A percentile compares a stretch with the other conserved stretches of the same genome.
Evolutionary conservation across 306 rosid species (phyloP).

Genomic region (Rosa lucieae): DNA sequence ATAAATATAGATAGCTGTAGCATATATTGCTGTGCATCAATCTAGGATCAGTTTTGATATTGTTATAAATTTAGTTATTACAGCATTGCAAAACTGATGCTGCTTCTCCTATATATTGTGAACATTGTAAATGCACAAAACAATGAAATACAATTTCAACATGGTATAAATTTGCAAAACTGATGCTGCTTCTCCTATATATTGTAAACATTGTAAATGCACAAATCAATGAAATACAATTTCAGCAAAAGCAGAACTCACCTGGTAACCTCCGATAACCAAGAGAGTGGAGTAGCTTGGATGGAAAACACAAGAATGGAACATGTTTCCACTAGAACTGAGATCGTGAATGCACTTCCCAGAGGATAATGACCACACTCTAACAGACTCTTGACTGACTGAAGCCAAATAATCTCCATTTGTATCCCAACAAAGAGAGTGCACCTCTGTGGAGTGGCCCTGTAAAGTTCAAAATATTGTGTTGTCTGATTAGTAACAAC

Average conservation of each 20-base stretch:
- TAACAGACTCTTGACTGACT: slow-evolving; percentile 77
- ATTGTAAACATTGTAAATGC: no score
- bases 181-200: no score
- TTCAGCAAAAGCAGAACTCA: slow-evolving; percentile 36
- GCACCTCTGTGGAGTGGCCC: slow-evolving; percentile 72
- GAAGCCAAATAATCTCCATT: slow-evolving; percentile 83
- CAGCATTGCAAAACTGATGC: no score
- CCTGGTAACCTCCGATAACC: slow-evolving; percentile 95
- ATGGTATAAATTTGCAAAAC: no score
- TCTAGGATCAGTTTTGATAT: no score
- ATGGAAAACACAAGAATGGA: slow-evolving; percentile 79
- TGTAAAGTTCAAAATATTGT: slow-evolving; percentile 28
- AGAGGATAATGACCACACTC: slow-evolving; percentile 73
- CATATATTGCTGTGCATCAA: no score
- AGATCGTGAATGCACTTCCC: slow-evolving; percentile 87
- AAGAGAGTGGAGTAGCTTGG: slow-evolving; percentile 80
- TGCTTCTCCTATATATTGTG: no score
- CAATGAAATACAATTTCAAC: no score
- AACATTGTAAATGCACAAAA: no score
- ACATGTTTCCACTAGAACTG: slow-evolving; percentile 68
- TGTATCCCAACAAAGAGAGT: slow-evolving; percentile 76
- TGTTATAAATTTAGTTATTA: no score
- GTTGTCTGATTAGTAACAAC: slow-evolving; percentile 24
- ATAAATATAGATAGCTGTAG: no score
- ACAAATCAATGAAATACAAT: no score